These are phyloP conservation scores for Starmerella bombi DNA, from an alignment of 805 yeast genomes.

Conservation along the genomic window DNA sequence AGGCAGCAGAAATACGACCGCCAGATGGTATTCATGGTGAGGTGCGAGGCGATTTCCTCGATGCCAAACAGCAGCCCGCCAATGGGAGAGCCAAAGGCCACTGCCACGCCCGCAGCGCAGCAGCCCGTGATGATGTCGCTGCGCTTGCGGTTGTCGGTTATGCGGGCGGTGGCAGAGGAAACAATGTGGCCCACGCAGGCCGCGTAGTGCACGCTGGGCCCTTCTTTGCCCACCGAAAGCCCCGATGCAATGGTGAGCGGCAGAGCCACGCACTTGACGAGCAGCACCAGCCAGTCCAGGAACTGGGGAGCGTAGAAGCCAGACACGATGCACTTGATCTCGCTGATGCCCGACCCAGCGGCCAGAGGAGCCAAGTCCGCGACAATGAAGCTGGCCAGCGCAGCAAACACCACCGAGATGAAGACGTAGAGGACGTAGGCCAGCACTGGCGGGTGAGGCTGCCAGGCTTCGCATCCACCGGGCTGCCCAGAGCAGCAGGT, in stretches of 20 bases:
- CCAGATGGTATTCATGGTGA: conserved; percentile 73
- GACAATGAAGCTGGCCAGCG: conserved; percentile 55
- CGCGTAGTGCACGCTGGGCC: conserved; percentile 96
- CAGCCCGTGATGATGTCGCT: conserved; percentile 70
- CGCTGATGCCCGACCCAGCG: conserved; percentile 96
- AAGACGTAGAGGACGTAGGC: conserved; percentile 44
- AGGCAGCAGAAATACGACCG: conserved; percentile 82
- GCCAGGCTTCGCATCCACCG: conserved; percentile 51
- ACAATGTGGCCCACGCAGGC: conserved; percentile 87
- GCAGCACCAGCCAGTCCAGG: conserved; percentile 55
- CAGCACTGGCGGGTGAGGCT: conserved; percentile 39
- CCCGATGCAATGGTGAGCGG: conserved; percentile 93
- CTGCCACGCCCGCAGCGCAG: conserved; percentile 97
- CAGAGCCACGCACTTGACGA: conserved; percentile 63
- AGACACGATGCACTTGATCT: conserved; percentile 83
- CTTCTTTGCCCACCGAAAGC: conserved; percentile 89
- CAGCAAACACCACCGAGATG: conserved; percentile 49
- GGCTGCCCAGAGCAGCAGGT: conserved; percentile 72
- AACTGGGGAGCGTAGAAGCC: conserved; percentile 77
- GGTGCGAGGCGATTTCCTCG: conserved; percentile 67
- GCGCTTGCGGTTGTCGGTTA: conserved; percentile 28
- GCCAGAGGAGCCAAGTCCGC: conserved; percentile 69
- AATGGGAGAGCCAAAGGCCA: conserved; percentile 84
- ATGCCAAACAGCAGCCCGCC: conserved; percentile 92
- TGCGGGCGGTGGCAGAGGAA: conserved; percentile 23